Evolutionary conservation across 176 grass and related monocot species (phyloP).

Genomic region (Ananas comosus): DNA sequence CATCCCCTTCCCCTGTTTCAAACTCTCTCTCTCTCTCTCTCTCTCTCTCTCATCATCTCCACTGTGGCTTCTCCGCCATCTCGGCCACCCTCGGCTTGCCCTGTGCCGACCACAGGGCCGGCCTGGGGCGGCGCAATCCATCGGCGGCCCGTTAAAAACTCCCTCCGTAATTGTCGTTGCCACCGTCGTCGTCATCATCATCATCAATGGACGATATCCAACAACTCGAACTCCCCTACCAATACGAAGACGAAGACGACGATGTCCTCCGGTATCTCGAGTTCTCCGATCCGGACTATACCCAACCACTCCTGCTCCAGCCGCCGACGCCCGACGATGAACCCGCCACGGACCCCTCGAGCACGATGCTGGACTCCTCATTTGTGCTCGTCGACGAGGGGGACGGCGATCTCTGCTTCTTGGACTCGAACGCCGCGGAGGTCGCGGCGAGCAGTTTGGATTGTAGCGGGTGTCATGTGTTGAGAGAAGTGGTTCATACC

Average conservation of each 20-base stretch:
- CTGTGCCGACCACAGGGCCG: conserved; percentile 8
- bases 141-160: neutral
- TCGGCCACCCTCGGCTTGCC: conserved; percentile 3
- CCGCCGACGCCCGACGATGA: neutral
- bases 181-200: no score
- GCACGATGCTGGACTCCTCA: neutral
- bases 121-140: neutral
- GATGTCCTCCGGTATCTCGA: conserved; percentile 19
- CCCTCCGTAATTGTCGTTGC: no score
- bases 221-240: neutral
- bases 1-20: neutral
- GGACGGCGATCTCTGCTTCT: neutral
- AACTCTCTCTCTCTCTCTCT: neutral
- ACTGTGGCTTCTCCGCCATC: neutral
- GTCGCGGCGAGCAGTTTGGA: conserved; percentile 4
- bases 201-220: neutral
- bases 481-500: conserved; percentile 46
- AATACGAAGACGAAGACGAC: neutral
- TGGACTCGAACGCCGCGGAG: neutral
- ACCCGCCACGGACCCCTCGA: neutral
- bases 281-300: neutral
- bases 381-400: neutral
- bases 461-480: conserved; percentile 36
- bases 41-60: neutral
- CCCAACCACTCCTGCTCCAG: neutral